Conservation (phyloP, 371 early-diverging fungal species). For the Rhizomucor miehei region DNA sequence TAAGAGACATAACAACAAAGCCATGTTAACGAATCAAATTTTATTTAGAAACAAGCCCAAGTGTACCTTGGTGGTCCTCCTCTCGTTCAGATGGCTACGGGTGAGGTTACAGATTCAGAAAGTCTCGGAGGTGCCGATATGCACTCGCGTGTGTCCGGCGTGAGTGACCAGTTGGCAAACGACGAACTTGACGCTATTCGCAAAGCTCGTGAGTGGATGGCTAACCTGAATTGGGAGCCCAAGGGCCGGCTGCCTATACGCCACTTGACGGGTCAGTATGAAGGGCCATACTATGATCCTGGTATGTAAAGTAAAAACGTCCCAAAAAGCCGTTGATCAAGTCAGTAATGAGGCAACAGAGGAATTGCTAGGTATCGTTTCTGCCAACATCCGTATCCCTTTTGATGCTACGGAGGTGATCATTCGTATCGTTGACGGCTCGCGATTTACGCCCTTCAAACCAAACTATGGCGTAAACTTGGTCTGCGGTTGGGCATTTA, state of each 20-base stretch:
- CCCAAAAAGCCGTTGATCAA: too few relatives aligned
- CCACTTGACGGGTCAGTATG: slow-evolving; percentile 49
- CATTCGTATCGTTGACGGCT: slow-evolving; percentile 66
- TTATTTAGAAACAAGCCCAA: slow-evolving; percentile 61
- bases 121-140: slow-evolving; percentile 75
- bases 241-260: slow-evolving; percentile 51
- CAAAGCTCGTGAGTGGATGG: slow-evolving; percentile 66
- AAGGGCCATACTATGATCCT: slow-evolving; percentile 56
- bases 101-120: slow-evolving; percentile 71
- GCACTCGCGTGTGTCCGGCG: slow-evolving; percentile 69
- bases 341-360: too few relatives aligned
- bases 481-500: slow-evolving; percentile 65
- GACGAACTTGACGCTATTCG: slow-evolving; percentile 66
- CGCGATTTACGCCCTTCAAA: slow-evolving; percentile 63
- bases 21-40: background rate
- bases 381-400: slow-evolving; percentile 64
- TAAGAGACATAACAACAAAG: background rate
- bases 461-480: slow-evolving; percentile 68
- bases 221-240: slow-evolving; percentile 63
- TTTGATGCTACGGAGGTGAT: slow-evolving; percentile 73
- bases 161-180: slow-evolving; percentile 63
- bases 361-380: slow-evolving; percentile 64
- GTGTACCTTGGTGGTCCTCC: slow-evolving; percentile 79
- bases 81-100: slow-evolving; percentile 76
- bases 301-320: slow-evolving; percentile 19